Percentiles rank a stretch among this genome's conserved stretches.
Evolutionary conservation across 139 green algal species (phyloP).

Genomic region (Volvox reticuliferus): DNA sequence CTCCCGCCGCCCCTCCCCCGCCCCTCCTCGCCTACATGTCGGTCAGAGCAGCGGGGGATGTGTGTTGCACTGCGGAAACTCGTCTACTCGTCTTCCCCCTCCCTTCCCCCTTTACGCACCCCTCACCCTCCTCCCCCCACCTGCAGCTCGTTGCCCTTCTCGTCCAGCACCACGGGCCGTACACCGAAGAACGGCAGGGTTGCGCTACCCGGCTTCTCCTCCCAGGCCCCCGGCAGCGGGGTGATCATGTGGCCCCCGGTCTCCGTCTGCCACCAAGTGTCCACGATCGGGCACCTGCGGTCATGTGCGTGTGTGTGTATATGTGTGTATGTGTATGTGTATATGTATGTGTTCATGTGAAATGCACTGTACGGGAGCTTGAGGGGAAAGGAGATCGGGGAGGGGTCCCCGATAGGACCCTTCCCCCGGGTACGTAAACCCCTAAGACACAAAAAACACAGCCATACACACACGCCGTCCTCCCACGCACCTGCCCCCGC

Average conservation of each 20-base stretch:
- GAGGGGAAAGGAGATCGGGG: too few species aligned
- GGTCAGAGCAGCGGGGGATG: too few species aligned
- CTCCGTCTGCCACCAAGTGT: slow-evolving; percentile 99
- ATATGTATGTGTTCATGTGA: too few species aligned
- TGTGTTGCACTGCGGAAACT: too few species aligned
- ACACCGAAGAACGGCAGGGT: slow-evolving; percentile 98
- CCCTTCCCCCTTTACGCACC: background rate
- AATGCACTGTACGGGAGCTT: too few species aligned
- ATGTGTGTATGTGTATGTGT: too few species aligned
- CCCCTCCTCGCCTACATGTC: background rate
- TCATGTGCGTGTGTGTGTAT: too few species aligned
- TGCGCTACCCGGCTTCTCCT: slow-evolving; percentile 90
- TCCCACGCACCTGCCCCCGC: slow-evolving; percentile 49
- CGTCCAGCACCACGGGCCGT: slow-evolving; percentile 90
- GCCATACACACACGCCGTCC: background rate
- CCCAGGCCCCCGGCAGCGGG: slow-evolving; percentile 84
- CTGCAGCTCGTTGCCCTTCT: slow-evolving; percentile 68
- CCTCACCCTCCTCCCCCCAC: background rate
- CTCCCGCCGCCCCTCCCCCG: background rate
- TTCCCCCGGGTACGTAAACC: too few species aligned
- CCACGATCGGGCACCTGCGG: slow-evolving; percentile 88
- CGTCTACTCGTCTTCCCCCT: background rate
- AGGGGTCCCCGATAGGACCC: too few species aligned
- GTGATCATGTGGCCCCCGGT: slow-evolving; percentile 95
- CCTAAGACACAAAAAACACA: too few species aligned